These are phyloP conservation scores for Fusarium drepaniforme DNA, from an alignment of 2,329 filamentous ascomycete species.

Conservation along the genomic window DNA sequence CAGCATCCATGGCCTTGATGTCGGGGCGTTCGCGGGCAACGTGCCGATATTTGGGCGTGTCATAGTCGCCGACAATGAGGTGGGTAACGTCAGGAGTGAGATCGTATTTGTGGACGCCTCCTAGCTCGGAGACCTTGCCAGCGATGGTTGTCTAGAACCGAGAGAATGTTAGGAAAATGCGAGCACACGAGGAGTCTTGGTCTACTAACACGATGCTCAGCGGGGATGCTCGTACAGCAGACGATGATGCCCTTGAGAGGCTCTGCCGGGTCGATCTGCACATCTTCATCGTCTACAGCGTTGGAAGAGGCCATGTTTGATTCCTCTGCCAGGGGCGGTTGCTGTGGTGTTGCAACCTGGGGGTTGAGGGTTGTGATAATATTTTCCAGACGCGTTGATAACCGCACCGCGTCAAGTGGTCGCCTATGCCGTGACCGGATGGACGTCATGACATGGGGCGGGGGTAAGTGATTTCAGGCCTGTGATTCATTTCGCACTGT, in stretches of 20 bases:
- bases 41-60: conserved; percentile 95
- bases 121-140: conserved; percentile 80
- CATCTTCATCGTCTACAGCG: conserved; percentile 41
- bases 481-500: conserved; percentile 22
- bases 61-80: conserved; percentile 88
- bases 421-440: conserved; percentile 1
- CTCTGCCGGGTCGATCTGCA: conserved; percentile 66
- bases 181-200: conserved; percentile 32
- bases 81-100: conserved; percentile 97
- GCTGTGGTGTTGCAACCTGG: conserved; percentile 28
- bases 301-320: conserved; percentile 47
- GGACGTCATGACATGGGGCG: conserved; percentile 33
- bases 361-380: conserved; percentile 28
- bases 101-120: conserved; percentile 88
- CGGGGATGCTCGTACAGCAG: conserved; percentile 88
- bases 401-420: conserved; percentile 44
- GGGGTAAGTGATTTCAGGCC: background rate
- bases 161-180: conserved; percentile 3
- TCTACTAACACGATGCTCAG: conserved; percentile 78
- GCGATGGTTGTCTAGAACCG: conserved; percentile 65
- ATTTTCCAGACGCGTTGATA: conserved; percentile 40
- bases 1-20: conserved; percentile 83
- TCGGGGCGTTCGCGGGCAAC: conserved; percentile 91
- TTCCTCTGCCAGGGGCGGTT: conserved; percentile 17
- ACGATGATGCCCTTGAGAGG: conserved; percentile 80